Evolutionary conservation across 345 rosid species (phyloP), one percentile per base, ranked within the genome.

Genomic region (Lenwebbia sp.): DNA sequence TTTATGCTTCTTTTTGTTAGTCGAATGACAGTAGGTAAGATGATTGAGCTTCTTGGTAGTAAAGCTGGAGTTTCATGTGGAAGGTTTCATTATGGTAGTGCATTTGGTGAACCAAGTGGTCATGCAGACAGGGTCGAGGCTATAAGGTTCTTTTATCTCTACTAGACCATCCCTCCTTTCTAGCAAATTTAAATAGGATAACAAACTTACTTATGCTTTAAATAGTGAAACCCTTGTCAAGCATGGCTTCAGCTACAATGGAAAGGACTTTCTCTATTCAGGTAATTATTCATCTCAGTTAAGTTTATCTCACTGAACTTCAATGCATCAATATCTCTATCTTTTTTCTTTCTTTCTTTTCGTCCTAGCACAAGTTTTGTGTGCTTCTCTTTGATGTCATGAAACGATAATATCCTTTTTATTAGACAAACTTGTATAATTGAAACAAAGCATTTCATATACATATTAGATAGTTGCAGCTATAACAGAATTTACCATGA

Each of bases 21-120:
- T 92, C 99, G 98, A 89, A 97, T 97, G 99, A 97, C 99, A 22
- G 98, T 96, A 85, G 98, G 99, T 58, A 97, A 97, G 93, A 97
- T 96, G 99, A 92, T 96, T 88, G 99, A 97, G 92, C 99, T 97
- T 87, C 94, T 96, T 85, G 99, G 98, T 55, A 89, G 99, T 88
- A 97, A 97, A 89, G 98, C 99, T 84, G 99, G 98, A 86, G 98
- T 95, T 85, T 94, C 96, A 10, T 92, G 93, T 33, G 99, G 98
- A 83, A 92, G 92, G 90, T 95, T 91, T 89, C 98, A 95, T 88
- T 96, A 96, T 90, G 99, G 99, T 83, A 97, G 99, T 88, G 99
- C 99, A 75, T 96, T 96, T 90, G 99, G 99, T 54, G 98, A 97
- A 90, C 93, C 94, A 86, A 91, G 99, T 88, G 99, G 99, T 87